Base-by-base conservation (phyloP, 2,329 filamentous ascomycete species). In the Pseudonectria buxi region DNA sequence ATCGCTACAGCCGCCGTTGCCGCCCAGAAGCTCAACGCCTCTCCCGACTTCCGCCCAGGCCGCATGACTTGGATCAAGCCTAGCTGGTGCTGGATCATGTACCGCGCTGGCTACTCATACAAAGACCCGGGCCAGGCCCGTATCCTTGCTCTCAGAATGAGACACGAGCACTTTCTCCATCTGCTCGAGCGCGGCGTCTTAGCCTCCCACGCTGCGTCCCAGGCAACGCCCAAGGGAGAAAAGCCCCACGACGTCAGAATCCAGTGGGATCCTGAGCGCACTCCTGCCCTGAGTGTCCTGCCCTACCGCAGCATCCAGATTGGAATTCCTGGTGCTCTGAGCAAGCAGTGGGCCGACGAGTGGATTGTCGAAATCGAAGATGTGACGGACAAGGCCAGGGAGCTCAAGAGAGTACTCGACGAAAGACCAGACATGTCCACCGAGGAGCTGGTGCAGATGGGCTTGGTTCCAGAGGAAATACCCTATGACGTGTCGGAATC, bases 1-100 rank as follows among this genome's bases (percentile, higher is more conserved):
- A 81, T 80, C 49, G 75, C 76, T 12, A 42, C 56, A 11, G 61
- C 71, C 4, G 76, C 76, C 5, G 62, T 80, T 6, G 34, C 56
- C 3, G 36, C 57, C 2, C 74, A 79, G 46, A 67, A 59, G 7
- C 67, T 81, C 27, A 57, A 67, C 31, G 69, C 72, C 0, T 74
- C 71, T 1, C 61, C 71, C 3, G 56, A 64, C 6, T 81, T 79
- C 57, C 62, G 56, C 11, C 59, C 61, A n/a, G 56, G 56, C 2
- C 68, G 76, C 33, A 80, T 78, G 75, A 81, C 76, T 4, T 81
- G 77, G 77, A 70, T 81, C 45, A 81, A 81, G 49, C 76, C 76
- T 0, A 73, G 68, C 39, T 81, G 75, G 68, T 60, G 64, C 30
- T 81, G 77, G 77, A 76, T 79, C 69, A 70, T 78, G 56, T 80